phyloP scores from a whole-genome alignment of 345 rosid genomes.

The Salix exigua region DNA sequence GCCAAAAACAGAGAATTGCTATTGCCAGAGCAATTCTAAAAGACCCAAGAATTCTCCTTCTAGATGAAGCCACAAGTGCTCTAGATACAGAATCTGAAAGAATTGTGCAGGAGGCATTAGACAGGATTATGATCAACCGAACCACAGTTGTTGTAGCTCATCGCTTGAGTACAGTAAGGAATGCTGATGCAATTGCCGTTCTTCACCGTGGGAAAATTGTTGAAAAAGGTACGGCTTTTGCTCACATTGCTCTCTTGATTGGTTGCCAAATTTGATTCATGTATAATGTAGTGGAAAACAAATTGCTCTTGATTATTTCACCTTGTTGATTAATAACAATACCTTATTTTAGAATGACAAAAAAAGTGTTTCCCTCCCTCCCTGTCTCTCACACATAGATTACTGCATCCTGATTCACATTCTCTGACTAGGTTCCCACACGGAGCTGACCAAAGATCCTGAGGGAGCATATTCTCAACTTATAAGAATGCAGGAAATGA shows the following conservation, averaged over 20 bases:
- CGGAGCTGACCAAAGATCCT: slow-evolving; percentile 3
- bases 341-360: too few species aligned
- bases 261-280: neutral
- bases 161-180: slow-evolving; percentile 23
- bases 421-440: slow-evolving; percentile 7
- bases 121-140: slow-evolving; percentile 21
- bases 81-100: slow-evolving; percentile 25
- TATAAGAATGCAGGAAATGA: slow-evolving; percentile 3
- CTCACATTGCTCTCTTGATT: neutral
- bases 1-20: slow-evolving; percentile 30
- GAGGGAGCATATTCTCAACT: slow-evolving; percentile 20
- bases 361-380: too few species aligned
- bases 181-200: slow-evolving; percentile 16
- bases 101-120: slow-evolving; percentile 28
- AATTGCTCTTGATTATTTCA: too few species aligned
- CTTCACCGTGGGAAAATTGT: slow-evolving; percentile 5
- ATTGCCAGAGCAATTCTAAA: slow-evolving; percentile 30
- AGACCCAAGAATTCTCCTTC: slow-evolving; percentile 22
- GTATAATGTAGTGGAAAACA: too few species aligned
- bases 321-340: too few species aligned
- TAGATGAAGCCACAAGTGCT: slow-evolving; percentile 31
- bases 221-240: neutral
- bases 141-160: slow-evolving; percentile 26
- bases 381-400: neutral
- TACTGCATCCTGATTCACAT: neutral